Evolutionary conservation across 257 asterid genomes (phyloP), one percentile per base, ranked within the genome.

Genomic region (Nicotiana attenuata): DNA sequence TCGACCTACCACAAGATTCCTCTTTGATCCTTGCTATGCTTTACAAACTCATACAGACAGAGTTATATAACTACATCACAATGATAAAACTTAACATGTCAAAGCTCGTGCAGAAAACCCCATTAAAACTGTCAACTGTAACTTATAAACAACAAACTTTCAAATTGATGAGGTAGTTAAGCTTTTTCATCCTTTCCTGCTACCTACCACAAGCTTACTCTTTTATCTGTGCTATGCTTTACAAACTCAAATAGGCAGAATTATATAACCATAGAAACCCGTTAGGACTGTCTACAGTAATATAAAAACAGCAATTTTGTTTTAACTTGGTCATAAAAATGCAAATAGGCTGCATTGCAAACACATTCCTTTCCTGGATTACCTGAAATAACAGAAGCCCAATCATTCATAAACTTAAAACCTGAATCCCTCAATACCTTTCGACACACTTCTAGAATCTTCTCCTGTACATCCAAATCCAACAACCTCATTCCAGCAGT

Each of bases 401-500:
- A 92, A 81, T 89, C 94, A 90, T 96, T 94, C 66, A 3, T 88
- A 85, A 94, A 96, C 88, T 80, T 85, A 77, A 96, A 96, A 7
- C 94, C 98, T 0, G 99, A 96, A 2, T 82, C 84, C 85, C 88
- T 89, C 88, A 96, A 69, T 55, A 87, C 89, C 85, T 81, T 83
- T 85, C 98, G 79, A 80, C 98, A 96, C 13, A 78, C 95, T 45
- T 91, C 85, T 92, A 96, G 91, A 81, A 96, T 92, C 89, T 83
- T 88, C 75, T 86, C 94, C 56, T 92, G 98, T 67, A 88, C 97
- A 59, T 66, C 88, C 63, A 80, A 85, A 69, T 84, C 84, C 91
- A 94, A 83, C 92, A 94, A 83, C 89, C 99, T 90, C 97, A 94
- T 88, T 68, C 99, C 99, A 0, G 98, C 99, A 13, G 99, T 96